A percentile compares a stretch with the other conserved stretches of the same genome.
Evolutionary conservation across 805 yeast species (phyloP).

Genomic region (Spathaspora girioi): DNA sequence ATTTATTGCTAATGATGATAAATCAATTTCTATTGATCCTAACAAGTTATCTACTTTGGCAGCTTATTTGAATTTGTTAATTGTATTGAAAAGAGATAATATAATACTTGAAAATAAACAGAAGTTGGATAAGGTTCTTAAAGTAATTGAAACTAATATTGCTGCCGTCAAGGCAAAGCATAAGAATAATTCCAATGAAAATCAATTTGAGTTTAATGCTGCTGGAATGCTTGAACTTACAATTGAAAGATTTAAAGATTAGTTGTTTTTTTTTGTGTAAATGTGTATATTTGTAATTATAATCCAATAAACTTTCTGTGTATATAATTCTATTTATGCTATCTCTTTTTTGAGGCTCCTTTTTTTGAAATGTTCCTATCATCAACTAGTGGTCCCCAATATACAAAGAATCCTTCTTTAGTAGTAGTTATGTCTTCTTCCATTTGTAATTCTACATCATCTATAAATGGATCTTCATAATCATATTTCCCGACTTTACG

Average conservation of each 20-base stretch:
- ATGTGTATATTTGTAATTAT: not conserved
- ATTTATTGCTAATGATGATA: conserved; percentile 18
- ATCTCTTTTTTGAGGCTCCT: conserved; percentile 22
- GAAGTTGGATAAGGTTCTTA: conserved; percentile 13
- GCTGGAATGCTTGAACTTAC: conserved; percentile 32
- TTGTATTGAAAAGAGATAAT: conserved; percentile 24
- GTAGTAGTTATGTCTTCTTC: conserved; percentile 93
- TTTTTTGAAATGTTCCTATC: conserved; percentile 27
- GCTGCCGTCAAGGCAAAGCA: conserved; percentile 11
- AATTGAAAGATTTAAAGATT: conserved; percentile 27
- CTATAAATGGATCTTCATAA: conserved; percentile 90
- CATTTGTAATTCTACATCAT: conserved; percentile 87
- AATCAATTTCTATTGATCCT: conserved; percentile 17
- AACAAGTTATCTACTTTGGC: conserved; percentile 42
- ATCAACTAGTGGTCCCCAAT: conserved; percentile 84
- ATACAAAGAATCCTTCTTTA: conserved; percentile 93
- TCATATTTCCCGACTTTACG: conserved; percentile 90
- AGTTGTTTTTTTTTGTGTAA: not conserved
- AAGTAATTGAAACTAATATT: conserved; percentile 13
- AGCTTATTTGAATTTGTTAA: conserved; percentile 55
- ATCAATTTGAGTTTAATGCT: conserved; percentile 22
- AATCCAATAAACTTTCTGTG: not conserved
- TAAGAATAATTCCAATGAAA: conserved; percentile 1
- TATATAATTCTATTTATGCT: no score
- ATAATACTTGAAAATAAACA: conserved; percentile 12